Evolutionary conservation across 2,329 filamentous ascomycete genomes (phyloP).

Genomic region (Talaromyces sp.): DNA sequence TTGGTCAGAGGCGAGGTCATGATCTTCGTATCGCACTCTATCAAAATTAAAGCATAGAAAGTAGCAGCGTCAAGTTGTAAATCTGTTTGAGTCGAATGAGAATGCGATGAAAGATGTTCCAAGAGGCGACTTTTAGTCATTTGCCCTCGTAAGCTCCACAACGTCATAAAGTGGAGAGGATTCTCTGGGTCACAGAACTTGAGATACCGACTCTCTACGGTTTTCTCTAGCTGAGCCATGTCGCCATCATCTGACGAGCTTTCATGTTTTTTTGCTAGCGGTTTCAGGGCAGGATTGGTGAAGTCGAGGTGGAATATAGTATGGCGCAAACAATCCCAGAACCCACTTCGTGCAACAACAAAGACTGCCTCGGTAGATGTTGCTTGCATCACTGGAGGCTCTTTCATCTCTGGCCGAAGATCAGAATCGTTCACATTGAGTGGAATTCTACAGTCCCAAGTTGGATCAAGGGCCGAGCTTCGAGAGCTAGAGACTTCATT

Average conservation of each 20-base stretch:
- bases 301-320: constrained; percentile 47
- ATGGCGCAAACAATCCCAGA: constrained; percentile 42
- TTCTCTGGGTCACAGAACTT: constrained; percentile 39
- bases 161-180: constrained; percentile 48
- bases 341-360: constrained; percentile 42
- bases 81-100: constrained; percentile 18
- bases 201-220: constrained; percentile 50
- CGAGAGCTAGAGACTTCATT: constrained; percentile 61
- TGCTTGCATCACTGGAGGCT: constrained; percentile 13
- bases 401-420: constrained; percentile 15
- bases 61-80: not conserved
- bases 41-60: constrained; percentile 34
- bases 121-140: constrained; percentile 52
- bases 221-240: constrained; percentile 38
- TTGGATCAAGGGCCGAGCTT: constrained; percentile 35
- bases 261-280: constrained; percentile 21
- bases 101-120: constrained; percentile 43
- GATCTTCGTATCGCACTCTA: constrained; percentile 48
- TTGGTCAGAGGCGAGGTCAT: constrained; percentile 41
- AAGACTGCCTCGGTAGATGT: constrained; percentile 44
- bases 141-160: constrained; percentile 44
- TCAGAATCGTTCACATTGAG: constrained; percentile 30
- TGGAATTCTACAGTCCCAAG: constrained; percentile 45
- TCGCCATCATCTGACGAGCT: constrained; percentile 23
- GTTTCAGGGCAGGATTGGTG: constrained; percentile 38